Evolutionary conservation across 441 rosid species (phyloP), one percentile per base, ranked within the genome.

Genomic region (Erysimum cheiri): DNA sequence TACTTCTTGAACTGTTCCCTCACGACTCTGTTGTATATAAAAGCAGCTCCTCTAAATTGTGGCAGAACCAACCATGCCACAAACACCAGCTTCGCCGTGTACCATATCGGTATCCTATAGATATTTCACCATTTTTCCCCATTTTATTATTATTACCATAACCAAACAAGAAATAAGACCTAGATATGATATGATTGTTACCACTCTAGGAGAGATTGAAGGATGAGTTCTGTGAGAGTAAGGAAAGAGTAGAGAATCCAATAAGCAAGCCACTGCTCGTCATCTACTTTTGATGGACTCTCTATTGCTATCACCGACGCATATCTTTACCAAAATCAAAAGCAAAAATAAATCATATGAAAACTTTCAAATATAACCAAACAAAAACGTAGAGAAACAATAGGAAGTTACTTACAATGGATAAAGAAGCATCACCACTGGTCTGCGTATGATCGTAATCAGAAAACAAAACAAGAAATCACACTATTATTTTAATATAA

Each of bases 231-330:
- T 0, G 79, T 9, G 8, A 93, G 88, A 61, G 97, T 85, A 43
- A 93, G 78, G 74, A 93, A 84, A 13, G 97, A 88, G 64, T 93
- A 93, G 6, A 90, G 13, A 74, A 93, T 88, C 98, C 98, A 93
- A 69, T 93, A 93, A 59, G 97, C 96, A 60, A 93, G 96, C 98
- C 98, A 90, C 79, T 92, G 98, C 69, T 90, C 83, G 39, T 92
- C 96, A 33, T 88, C 97, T 55, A 72, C 77, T 75, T 82, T 87
- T 8, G 87, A 69, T 5, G 92, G 71, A 53, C 84, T 88, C 74
- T 90, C 98, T 71, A 92, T 88, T 19, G 95, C 96, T 35, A 88
- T 60, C 59, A 92, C 89, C 4, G 96, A 90, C 9, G 95, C 96
- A 67, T 90, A 91, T 70, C 97, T n/a, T 89, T 37, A 50, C 39